phyloP scores from a whole-genome alignment of 345 rosid genomes.

The Litchi chinensis region DNA sequence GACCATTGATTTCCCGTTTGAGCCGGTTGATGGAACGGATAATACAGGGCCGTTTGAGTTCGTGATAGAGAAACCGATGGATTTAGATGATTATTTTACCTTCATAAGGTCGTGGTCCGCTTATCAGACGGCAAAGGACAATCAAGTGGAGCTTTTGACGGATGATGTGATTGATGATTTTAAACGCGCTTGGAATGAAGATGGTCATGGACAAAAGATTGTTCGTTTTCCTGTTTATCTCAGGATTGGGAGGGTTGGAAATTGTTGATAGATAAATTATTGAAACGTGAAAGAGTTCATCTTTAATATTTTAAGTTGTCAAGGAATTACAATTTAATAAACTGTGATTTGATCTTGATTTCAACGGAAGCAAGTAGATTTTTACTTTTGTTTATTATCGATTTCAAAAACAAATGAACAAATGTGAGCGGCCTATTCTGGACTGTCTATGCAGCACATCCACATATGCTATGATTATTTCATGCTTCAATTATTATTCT shows the following conservation, averaged over 20 bases:
- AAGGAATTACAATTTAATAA: too few species aligned
- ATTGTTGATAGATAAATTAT: background rate
- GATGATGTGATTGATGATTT: constrained; percentile 43
- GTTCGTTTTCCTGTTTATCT: constrained; percentile 62
- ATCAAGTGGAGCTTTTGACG: constrained; percentile 60
- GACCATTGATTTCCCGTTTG: constrained; percentile 68
- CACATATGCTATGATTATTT: too few species aligned
- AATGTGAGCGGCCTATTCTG: too few species aligned
- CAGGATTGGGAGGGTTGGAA: constrained; percentile 66
- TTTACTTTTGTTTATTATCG: too few species aligned
- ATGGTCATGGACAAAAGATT: constrained; percentile 37
- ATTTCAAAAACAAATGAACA: too few species aligned
- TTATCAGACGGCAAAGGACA: constrained; percentile 68
- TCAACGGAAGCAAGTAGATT: too few species aligned
- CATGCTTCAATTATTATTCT: too few species aligned
- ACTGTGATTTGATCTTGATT: too few species aligned
- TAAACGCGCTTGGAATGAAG: constrained; percentile 56
- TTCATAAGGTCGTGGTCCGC: constrained; percentile 69
- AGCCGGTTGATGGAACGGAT: constrained; percentile 50
- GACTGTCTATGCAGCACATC: too few species aligned
- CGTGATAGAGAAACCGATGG: constrained; percentile 58
- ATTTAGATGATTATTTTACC: constrained; percentile 49
- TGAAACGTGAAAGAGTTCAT: too few species aligned
- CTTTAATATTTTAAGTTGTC: too few species aligned
- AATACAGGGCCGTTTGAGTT: constrained; percentile 62